Evolutionary conservation across 2,329 filamentous ascomycete genomes (phyloP), one percentile per base, ranked within the genome.

Genomic region (Bipolaris zeicola): DNA sequence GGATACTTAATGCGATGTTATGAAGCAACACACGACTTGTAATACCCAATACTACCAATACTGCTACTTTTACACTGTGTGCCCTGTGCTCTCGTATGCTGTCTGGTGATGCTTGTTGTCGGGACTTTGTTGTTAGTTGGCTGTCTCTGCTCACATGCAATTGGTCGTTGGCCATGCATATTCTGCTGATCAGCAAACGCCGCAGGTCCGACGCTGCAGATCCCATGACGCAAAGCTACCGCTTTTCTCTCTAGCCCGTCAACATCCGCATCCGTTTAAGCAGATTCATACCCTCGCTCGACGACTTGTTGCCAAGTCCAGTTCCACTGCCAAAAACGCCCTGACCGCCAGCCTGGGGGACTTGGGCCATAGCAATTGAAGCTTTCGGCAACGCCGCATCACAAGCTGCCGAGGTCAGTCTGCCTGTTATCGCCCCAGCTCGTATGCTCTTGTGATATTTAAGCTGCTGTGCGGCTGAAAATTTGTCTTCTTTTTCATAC

Each of bases 401-500:
- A 74, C 71, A 68, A 66, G 70, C 63, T 71, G 61, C 72, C 72
- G 70, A 72, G 72, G 72, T 62, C 67, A 60, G 56, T 61, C 58
- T 53, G 65, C 56, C 58, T 56, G 55, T 63, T 43, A 37, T 54
- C 37, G 46, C 63, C 59, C 66, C 65, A 43, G 54, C 52, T 46
- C 53, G 62, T 64, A 52, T 55, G 51, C 61, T 44, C 50, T 55
- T 55, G 10, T 41, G 56, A 60, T 44, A 55, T 51, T 49, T 54
- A 58, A 63, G 60, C 67, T 61, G 65, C 70, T 56, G 58, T 65
- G 63, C 61, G 57, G 63, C 66, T 62, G 55, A 43, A 49, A 20
- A 18, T 3, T 33, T 51, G 22, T 45, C 47, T 43, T 46, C 55
- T 57, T 52, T 63, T 37, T 59, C 56, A 31, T 50, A 31, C 16